A percentile compares a stretch with the other conserved stretches of the same genome.
Conservation (phyloP, 2,329 filamentous ascomycete genomes). For the Aspergillus phoenicis region DNA sequence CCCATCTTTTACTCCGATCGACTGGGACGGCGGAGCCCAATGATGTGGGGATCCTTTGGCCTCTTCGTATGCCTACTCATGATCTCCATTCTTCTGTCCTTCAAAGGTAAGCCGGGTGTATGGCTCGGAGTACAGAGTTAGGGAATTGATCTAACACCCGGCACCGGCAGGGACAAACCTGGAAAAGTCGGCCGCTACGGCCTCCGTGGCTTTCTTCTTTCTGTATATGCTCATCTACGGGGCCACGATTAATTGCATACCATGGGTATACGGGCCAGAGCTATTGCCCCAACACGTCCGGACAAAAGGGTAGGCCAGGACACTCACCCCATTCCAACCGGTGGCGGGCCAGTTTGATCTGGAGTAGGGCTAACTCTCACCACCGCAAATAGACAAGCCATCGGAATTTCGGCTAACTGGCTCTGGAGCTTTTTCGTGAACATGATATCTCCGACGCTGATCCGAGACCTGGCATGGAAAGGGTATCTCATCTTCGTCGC, state of each 20-base stretch:
- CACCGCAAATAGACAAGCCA: conserved; percentile 35
- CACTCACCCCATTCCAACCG: conserved; percentile 6
- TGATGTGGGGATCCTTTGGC: conserved; percentile 41
- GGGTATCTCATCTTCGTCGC: conserved; percentile 42
- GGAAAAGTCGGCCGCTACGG: conserved; percentile 46
- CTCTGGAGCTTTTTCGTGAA: conserved; percentile 53
- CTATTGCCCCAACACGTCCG: conserved; percentile 55
- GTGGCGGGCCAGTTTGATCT: neutral
- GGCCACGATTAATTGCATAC: conserved; percentile 51
- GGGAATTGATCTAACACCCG: neutral
- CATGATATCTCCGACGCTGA: conserved; percentile 40
- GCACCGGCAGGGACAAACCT: conserved; percentile 28
- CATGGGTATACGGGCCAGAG: conserved; percentile 56
- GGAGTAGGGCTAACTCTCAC: conserved; percentile 6
- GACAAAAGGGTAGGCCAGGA: conserved; percentile 47
- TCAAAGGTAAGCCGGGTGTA: conserved; percentile 35
- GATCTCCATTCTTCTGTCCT: conserved; percentile 47
- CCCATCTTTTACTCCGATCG: conserved; percentile 52
- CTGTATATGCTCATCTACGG: conserved; percentile 48
- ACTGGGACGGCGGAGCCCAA: conserved; percentile 42
- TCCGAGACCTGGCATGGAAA: conserved; percentile 38
- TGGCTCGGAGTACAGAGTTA: neutral
- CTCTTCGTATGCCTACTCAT: conserved; percentile 46
- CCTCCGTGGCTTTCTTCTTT: conserved; percentile 55
- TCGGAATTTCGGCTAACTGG: conserved; percentile 55